phyloP scores from a whole-genome alignment of 1,139 yeast species.

The Hemisphaericaspora xylanilytica region DNA sequence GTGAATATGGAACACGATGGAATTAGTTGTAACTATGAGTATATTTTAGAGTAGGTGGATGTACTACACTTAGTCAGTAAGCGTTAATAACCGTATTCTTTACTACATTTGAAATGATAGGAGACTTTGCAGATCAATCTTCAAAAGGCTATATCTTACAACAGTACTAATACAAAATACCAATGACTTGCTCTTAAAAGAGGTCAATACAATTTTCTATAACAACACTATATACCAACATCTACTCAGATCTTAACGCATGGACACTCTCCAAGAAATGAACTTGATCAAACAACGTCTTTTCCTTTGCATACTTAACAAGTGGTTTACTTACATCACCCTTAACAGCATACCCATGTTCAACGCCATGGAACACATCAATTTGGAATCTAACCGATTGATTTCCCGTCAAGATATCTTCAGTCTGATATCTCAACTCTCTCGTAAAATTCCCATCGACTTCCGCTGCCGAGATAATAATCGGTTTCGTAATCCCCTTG shows the following conservation, averaged over 20 bases:
- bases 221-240: too few species aligned
- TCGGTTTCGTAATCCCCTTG: slow-evolving; percentile 53
- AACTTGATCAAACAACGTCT: slow-evolving; percentile 59
- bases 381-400: slow-evolving; percentile 52
- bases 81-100: too few species aligned
- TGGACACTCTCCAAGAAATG: slow-evolving; percentile 18
- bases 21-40: too few species aligned
- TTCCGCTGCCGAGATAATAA: slow-evolving; percentile 72
- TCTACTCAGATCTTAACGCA: not conserved
- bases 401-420: slow-evolving; percentile 45
- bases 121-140: too few species aligned
- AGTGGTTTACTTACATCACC: slow-evolving; percentile 62
- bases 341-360: slow-evolving; percentile 75
- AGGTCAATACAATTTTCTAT: too few species aligned
- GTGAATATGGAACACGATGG: not conserved
- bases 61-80: too few species aligned
- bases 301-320: slow-evolving; percentile 68
- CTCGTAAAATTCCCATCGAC: slow-evolving; percentile 57
- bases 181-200: too few species aligned
- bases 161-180: too few species aligned
- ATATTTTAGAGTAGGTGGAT: too few species aligned
- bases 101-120: too few species aligned
- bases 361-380: slow-evolving; percentile 57
- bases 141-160: too few species aligned
- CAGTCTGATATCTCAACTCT: slow-evolving; percentile 62